Percentiles rank a stretch among this genome's conserved stretches.
Evolutionary conservation across 495 filamentous ascomycete species (phyloP).

Genomic region (Sordaria brevicollis): DNA sequence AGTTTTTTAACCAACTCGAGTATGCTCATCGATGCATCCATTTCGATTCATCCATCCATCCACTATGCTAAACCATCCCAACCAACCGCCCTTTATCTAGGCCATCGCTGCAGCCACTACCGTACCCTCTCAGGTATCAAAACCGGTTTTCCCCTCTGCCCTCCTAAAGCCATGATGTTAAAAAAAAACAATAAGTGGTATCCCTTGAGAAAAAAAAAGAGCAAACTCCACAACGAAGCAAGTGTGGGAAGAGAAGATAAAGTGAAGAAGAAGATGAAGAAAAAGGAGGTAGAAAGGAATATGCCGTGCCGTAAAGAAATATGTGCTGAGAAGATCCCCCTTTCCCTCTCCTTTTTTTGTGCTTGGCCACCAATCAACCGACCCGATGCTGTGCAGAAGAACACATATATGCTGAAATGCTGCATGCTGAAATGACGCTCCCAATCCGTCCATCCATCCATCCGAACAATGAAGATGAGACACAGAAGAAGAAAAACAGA

Average conservation of each 20-base stretch:
- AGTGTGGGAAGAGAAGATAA: not conserved
- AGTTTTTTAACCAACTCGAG: not conserved
- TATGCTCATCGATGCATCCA: too few species aligned
- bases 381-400: not conserved
- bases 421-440: slow-evolving; percentile 1
- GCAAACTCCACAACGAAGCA: not conserved
- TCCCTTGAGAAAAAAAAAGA: not conserved
- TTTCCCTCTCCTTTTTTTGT: not conserved
- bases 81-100: not conserved
- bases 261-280: too few species aligned
- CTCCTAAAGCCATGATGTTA: not conserved
- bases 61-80: not conserved
- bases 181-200: not conserved
- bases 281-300: too few species aligned
- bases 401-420: not conserved
- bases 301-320: not conserved
- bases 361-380: not conserved
- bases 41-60: not conserved
- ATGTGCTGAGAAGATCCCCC: not conserved
- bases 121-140: not conserved
- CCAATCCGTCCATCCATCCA: not conserved
- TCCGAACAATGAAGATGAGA: not conserved
- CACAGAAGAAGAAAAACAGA: not conserved
- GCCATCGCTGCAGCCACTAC: not conserved
- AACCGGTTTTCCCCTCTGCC: not conserved